Conservation (phyloP, 352 stramenopile species). For the Pythium brachiatum region DNA sequence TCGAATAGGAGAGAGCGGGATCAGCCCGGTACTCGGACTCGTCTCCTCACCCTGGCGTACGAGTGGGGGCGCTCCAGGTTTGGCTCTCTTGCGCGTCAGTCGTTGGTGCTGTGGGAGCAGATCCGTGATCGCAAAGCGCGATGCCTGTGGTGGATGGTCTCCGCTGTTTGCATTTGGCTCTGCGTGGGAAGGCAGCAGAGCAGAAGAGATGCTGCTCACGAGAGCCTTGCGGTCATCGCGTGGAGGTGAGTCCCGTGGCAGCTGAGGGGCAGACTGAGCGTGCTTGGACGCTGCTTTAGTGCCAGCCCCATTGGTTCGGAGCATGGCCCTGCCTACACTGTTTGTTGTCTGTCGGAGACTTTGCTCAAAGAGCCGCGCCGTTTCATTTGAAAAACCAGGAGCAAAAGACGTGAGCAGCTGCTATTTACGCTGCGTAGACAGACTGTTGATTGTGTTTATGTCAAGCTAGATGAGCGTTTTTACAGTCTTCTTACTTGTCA, state of each 20-base stretch:
- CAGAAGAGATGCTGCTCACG: slow-evolving; percentile 1
- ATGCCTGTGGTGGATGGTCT: background rate
- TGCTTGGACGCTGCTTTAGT: background rate
- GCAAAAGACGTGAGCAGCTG: background rate
- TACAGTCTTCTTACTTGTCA: background rate
- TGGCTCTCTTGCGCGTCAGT: slow-evolving; percentile 19
- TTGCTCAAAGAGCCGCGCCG: background rate
- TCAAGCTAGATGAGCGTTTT: too few relatives aligned
- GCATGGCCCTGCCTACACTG: background rate
- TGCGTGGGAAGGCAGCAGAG: background rate
- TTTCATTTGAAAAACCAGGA: background rate
- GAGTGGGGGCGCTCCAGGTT: slow-evolving; percentile 4
- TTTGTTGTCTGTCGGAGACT: background rate
- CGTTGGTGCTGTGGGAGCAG: slow-evolving; percentile 3
- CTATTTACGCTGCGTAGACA: too few relatives aligned
- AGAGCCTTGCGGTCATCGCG: background rate
- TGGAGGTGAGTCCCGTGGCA: background rate
- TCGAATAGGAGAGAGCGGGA: slow-evolving; percentile 21
- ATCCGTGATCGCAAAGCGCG: slow-evolving; percentile 19
- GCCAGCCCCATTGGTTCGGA: background rate
- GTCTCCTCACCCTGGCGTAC: background rate
- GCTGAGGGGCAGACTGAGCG: slow-evolving; percentile 15
- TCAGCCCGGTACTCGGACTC: background rate
- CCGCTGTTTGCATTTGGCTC: background rate
- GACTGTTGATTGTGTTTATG: too few relatives aligned